Evolutionary conservation across 176 grass and related monocot genomes (phyloP).

Genomic region (Dactylis glomerata): DNA sequence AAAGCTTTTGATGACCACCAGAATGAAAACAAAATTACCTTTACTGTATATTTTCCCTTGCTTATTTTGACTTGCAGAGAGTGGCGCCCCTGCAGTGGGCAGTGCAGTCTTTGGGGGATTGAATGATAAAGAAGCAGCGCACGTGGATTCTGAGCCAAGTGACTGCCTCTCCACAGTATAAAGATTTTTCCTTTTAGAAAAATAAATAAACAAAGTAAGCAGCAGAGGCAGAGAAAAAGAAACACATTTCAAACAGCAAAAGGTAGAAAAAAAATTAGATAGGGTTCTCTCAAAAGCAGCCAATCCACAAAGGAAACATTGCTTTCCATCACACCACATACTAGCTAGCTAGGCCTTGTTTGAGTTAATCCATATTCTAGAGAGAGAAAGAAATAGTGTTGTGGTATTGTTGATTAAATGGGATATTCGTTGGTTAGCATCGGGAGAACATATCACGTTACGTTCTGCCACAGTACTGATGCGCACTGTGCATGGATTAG

Average conservation of each 20-base stretch:
- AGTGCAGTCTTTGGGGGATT: constrained; percentile 60
- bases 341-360: neutral
- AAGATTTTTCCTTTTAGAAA: constrained; percentile 39
- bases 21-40: neutral
- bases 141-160: constrained; percentile 94
- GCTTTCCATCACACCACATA: constrained; percentile 44
- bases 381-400: neutral
- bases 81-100: constrained; percentile 32
- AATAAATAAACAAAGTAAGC: constrained; percentile 19
- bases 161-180: constrained; percentile 73
- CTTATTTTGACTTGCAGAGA: constrained; percentile 50
- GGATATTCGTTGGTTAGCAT: constrained; percentile 50
- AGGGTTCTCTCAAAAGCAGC: constrained; percentile 50
- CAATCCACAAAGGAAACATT: constrained; percentile 48
- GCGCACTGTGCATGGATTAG: constrained; percentile 41
- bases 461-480: constrained; percentile 57
- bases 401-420: constrained; percentile 25
- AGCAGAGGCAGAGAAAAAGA: constrained; percentile 9
- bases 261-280: neutral
- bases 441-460: constrained; percentile 58
- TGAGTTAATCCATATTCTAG: constrained; percentile 13
- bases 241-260: constrained; percentile 44
- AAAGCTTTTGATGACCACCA: neutral
- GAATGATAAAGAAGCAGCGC: constrained; percentile 87
- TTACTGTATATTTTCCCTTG: neutral